phyloP scores from a whole-genome alignment of 257 asterid genomes.

The Scutellaria baicalensis region DNA sequence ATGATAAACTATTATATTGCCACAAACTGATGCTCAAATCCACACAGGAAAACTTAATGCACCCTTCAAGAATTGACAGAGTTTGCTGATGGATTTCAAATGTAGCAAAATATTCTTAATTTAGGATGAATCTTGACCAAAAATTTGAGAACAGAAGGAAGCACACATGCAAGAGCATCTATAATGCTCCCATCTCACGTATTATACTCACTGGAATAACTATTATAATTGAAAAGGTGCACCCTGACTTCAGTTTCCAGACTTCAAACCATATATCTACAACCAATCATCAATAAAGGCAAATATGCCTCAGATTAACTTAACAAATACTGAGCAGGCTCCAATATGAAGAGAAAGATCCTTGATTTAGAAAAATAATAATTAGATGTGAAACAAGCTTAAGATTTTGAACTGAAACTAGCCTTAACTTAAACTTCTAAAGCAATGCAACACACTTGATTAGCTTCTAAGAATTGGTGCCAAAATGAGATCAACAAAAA shows the following conservation, averaged over 20 bases:
- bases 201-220: background rate
- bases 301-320: background rate
- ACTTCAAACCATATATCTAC: background rate
- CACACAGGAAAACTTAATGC: background rate
- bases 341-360: background rate
- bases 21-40: background rate
- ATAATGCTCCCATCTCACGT: background rate
- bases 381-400: background rate
- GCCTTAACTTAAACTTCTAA: background rate
- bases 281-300: background rate
- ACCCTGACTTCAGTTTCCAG: background rate
- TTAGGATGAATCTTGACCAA: background rate
- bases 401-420: background rate
- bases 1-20: background rate
- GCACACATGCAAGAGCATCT: background rate
- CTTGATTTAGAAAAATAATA: background rate
- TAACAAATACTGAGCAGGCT: background rate
- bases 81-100: background rate
- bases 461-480: background rate
- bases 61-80: background rate
- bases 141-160: background rate
- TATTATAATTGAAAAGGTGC: background rate
- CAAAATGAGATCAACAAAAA: background rate
- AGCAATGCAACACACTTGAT: background rate
- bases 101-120: background rate